Percentiles rank a stretch among this genome's conserved stretches.
phyloP scores from a whole-genome alignment of 1,284 basidiomycete species.

The Ustilago shanxiensis region DNA sequence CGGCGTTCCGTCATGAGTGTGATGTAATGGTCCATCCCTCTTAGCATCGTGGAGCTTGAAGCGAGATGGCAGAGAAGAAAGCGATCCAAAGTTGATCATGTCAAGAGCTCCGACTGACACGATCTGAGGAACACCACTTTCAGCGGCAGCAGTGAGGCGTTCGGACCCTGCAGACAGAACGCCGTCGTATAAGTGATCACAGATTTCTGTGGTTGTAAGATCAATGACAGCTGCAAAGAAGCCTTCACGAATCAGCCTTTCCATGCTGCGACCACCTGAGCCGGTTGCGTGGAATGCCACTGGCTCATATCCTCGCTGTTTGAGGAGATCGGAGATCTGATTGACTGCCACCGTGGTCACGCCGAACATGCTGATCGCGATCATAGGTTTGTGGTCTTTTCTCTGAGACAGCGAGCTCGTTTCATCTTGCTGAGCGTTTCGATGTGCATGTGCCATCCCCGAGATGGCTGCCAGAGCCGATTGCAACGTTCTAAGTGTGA shows the following conservation, averaged over 20 bases:
- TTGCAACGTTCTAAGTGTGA: slow-evolving; percentile 31
- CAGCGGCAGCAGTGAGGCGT: slow-evolving; percentile 38
- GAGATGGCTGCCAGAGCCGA: slow-evolving; percentile 36
- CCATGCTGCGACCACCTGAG: slow-evolving; percentile 45
- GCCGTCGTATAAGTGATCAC: slow-evolving; percentile 41
- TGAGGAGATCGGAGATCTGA: slow-evolving; percentile 35
- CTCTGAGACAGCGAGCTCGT: not conserved
- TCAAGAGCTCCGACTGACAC: slow-evolving; percentile 47
- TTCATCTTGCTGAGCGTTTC: not conserved
- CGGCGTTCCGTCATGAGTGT: slow-evolving; percentile 22
- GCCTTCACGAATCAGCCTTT: slow-evolving; percentile 38
- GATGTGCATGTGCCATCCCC: slow-evolving; percentile 34
- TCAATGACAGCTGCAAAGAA: slow-evolving; percentile 44
- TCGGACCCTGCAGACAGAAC: slow-evolving; percentile 41
- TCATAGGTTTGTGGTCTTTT: slow-evolving; percentile 27
- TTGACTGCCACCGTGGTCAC: slow-evolving; percentile 41
- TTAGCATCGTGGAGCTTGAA: slow-evolving; percentile 8
- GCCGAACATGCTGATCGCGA: slow-evolving; percentile 50
- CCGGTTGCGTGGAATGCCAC: slow-evolving; percentile 51
- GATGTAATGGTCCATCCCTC: slow-evolving; percentile 24
- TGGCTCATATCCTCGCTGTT: slow-evolving; percentile 32
- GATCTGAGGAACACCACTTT: slow-evolving; percentile 25
- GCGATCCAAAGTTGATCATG: slow-evolving; percentile 51
- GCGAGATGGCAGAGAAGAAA: slow-evolving; percentile 21
- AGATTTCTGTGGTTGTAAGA: slow-evolving; percentile 48